phyloP scores from a whole-genome alignment of 2,329 filamentous ascomycete species.

The Thielaviopsis populi region DNA sequence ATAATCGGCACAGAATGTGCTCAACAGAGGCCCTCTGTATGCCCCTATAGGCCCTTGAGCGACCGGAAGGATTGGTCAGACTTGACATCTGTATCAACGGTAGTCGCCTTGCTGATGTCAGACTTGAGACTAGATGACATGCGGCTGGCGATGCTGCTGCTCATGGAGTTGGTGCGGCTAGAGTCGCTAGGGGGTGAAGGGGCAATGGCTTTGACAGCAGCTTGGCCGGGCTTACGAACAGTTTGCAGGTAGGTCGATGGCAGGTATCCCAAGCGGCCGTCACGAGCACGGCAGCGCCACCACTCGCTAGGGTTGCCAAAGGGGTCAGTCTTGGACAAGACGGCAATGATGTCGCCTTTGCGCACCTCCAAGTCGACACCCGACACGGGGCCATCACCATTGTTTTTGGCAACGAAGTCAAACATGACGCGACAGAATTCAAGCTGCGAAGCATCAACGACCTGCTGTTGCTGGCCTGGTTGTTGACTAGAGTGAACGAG shows the following conservation, averaged over 20 bases:
- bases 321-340: conserved; percentile 83
- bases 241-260: conserved; percentile 83
- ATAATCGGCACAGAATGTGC: neutral
- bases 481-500: conserved; percentile 31
- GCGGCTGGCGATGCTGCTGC: conserved; percentile 24
- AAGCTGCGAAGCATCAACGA: conserved; percentile 74
- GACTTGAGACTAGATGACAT: conserved; percentile 12
- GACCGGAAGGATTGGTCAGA: conserved; percentile 14
- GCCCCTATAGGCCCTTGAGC: conserved; percentile 15
- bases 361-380: conserved; percentile 82
- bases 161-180: conserved; percentile 35
- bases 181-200: conserved; percentile 31
- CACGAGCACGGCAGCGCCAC: conserved; percentile 88
- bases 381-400: conserved; percentile 32
- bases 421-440: conserved; percentile 93
- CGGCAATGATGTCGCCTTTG: conserved; percentile 90
- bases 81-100: conserved; percentile 7
- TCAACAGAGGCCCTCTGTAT: neutral
- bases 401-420: conserved; percentile 68
- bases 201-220: conserved; percentile 37
- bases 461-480: conserved; percentile 32
- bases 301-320: conserved; percentile 86
- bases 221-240: conserved; percentile 33
- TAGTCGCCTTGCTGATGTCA: conserved; percentile 13
- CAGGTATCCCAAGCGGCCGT: conserved; percentile 81